Percentiles rank a stretch among this genome's conserved stretches.
These are phyloP conservation scores for Auriscalpium vulgare DNA, from an alignment of 768 basidiomycete species.

Conservation along the genomic window DNA sequence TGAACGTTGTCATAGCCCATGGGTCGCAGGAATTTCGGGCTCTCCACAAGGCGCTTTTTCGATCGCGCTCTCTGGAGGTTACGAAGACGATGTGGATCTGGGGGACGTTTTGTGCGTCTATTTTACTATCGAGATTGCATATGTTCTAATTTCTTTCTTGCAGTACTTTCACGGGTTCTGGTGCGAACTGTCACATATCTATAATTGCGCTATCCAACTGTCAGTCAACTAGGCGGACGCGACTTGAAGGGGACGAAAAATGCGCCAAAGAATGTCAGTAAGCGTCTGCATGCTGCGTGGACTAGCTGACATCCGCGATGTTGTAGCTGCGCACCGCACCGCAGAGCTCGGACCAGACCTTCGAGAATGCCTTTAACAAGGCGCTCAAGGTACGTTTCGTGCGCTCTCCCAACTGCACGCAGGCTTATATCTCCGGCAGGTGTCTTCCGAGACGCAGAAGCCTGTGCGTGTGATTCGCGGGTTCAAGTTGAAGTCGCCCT, in stretches of 20 bases:
- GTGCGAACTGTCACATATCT: constrained; percentile 24
- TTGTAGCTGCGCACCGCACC: constrained; percentile 80
- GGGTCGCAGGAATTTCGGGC: constrained; percentile 75
- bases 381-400: constrained; percentile 45
- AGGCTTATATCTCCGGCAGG: constrained; percentile 29
- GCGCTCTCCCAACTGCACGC: not conserved
- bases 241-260: constrained; percentile 79
- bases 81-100: constrained; percentile 77
- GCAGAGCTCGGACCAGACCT: constrained; percentile 78
- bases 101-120: constrained; percentile 73
- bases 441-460: constrained; percentile 69
- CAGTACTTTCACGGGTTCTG: constrained; percentile 79
- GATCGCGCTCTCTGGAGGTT: constrained; percentile 83
- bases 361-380: constrained; percentile 65
- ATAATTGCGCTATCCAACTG: not conserved
- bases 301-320: not conserved
- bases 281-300: not conserved
- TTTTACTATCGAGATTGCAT: not conserved
- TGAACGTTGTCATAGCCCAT: constrained; percentile 42
- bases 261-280: constrained; percentile 73
- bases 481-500: constrained; percentile 64
- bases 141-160: not conserved
- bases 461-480: constrained; percentile 87
- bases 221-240: constrained; percentile 52
- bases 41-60: constrained; percentile 70